phyloP scores from a whole-genome alignment of 1,284 basidiomycete genomes.

The Malassezia nana region DNA sequence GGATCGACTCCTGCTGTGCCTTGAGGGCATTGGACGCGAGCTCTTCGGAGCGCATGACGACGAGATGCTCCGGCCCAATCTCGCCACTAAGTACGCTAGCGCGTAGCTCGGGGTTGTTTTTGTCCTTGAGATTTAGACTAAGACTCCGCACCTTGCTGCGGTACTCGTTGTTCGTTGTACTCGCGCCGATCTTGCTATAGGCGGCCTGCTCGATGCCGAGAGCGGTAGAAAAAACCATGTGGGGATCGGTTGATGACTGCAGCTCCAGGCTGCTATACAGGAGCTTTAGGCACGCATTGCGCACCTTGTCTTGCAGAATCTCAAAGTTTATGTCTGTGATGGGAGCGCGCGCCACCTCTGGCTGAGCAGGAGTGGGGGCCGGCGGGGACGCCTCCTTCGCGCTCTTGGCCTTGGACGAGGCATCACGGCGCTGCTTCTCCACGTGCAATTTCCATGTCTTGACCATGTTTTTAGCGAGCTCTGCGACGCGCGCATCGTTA shows the following conservation, averaged over 20 bases:
- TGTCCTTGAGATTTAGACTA: conserved; percentile 87
- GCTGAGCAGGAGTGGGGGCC: background rate
- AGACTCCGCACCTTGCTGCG: conserved; percentile 77
- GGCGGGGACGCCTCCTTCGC: conserved; percentile 17
- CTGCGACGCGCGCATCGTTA: conserved; percentile 62
- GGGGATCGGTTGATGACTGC: conserved; percentile 26
- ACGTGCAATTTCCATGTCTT: conserved; percentile 49
- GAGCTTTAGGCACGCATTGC: conserved; percentile 80
- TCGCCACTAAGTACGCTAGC: conserved; percentile 75
- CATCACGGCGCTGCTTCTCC: conserved; percentile 31
- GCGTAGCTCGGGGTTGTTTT: conserved; percentile 76
- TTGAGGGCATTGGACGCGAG: conserved; percentile 87
- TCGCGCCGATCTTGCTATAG: conserved; percentile 30
- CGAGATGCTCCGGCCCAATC: conserved; percentile 61
- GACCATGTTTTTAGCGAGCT: conserved; percentile 83
- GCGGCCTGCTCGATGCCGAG: conserved; percentile 51
- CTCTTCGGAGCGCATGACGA: conserved; percentile 73
- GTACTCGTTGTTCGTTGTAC: conserved; percentile 52
- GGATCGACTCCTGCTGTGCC: conserved; percentile 63
- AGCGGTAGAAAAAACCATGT: conserved; percentile 50
- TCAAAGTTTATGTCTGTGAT: conserved; percentile 38
- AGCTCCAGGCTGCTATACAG: conserved; percentile 74
- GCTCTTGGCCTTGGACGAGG: conserved; percentile 51
- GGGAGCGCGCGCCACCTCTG: conserved; percentile 15
- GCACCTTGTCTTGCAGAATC: conserved; percentile 54